Base-by-base conservation (phyloP, 345 rosid species). In the Clarkia xantiana region DNA sequence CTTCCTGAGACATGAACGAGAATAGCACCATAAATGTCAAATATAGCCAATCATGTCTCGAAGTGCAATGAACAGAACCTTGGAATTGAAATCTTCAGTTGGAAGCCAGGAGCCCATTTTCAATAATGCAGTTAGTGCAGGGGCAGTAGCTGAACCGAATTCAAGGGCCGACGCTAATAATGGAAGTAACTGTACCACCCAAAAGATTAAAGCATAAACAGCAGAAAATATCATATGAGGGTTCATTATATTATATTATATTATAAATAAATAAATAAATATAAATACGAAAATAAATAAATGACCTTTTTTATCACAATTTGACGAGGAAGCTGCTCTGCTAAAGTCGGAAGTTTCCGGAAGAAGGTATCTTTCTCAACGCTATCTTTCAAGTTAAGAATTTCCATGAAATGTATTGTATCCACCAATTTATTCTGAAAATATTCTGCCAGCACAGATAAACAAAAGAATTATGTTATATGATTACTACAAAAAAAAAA, bases 401-500 rank as follows among this genome's bases (percentile, higher is more conserved):
- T 87, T 64, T 93, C 96, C 96, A 93, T 87, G 60, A 93, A 93
- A 76, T 87, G 99, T 70, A 93, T 87, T 25, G 99, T 91, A 74
- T 87, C 95, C 72, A 93, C 99, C 87, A 93, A 75, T 74, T 93
- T 93, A 69, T 93, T 93, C 70, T 93, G 96, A 64, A 87, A 87
- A 71, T 93, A 93, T 67, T 84, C 99, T 93, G 86, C 52, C 69
- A 81, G 67, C 25, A 50, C 60, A 68, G 40, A 44, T 34, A 54
- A 55, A 48, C 41, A 39, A 44, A 18, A 47, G 42, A 44, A 51
- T 22, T 15, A 4, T 12, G 17, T 34, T 34, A 25, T 17, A 46
- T 44, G 29, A 51, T 57, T 18, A 46, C 25, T 3, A 15, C 18
- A 14, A n/a, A 44, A 46, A 59, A 53, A 51, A 23, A 18, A n/a